These are phyloP conservation scores for Vitellaria paradoxa DNA, from an alignment of 179 eudicot genomes.

Conservation along the genomic window DNA sequence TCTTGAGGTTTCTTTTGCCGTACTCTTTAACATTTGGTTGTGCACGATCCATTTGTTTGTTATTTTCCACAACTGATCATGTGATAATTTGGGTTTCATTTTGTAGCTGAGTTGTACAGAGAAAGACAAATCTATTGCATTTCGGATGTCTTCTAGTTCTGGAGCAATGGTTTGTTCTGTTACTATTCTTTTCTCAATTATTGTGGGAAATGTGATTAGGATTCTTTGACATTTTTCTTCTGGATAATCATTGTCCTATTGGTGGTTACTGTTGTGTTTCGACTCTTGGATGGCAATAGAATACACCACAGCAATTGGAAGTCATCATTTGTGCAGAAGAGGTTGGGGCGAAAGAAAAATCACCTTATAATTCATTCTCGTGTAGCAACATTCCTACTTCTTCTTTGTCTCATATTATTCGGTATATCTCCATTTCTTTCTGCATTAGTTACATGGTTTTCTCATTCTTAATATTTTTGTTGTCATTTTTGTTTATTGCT, in stretches of 20 bases:
- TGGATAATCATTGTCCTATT: conserved; percentile 6
- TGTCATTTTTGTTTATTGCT: background rate
- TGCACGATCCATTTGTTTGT: background rate
- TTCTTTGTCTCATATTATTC: conserved; percentile 48
- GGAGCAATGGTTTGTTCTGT: conserved; percentile 52
- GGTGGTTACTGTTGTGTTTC: conserved; percentile 8
- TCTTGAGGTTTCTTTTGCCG: background rate
- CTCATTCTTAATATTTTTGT: background rate
- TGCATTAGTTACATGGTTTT: background rate
- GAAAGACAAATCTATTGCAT: conserved; percentile 50
- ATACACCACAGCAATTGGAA: conserved; percentile 55
- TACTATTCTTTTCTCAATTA: conserved; percentile 16
- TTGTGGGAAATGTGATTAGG: background rate
- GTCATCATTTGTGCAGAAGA: conserved; percentile 74
- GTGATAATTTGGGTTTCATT: conserved; percentile 18
- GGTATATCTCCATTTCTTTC: conserved; percentile 38
- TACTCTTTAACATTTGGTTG: background rate
- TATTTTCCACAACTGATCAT: background rate
- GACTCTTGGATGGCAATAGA: conserved; percentile 33
- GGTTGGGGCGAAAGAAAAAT: conserved; percentile 69
- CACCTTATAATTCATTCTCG: conserved; percentile 57
- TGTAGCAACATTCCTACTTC: conserved; percentile 46
- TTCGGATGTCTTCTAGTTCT: conserved; percentile 45
- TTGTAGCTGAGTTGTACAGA: conserved; percentile 62
- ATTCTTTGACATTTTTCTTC: background rate